Evolutionary conservation across 495 filamentous ascomycete species (phyloP).

Genomic region (Pseudotulostoma volvatum): DNA sequence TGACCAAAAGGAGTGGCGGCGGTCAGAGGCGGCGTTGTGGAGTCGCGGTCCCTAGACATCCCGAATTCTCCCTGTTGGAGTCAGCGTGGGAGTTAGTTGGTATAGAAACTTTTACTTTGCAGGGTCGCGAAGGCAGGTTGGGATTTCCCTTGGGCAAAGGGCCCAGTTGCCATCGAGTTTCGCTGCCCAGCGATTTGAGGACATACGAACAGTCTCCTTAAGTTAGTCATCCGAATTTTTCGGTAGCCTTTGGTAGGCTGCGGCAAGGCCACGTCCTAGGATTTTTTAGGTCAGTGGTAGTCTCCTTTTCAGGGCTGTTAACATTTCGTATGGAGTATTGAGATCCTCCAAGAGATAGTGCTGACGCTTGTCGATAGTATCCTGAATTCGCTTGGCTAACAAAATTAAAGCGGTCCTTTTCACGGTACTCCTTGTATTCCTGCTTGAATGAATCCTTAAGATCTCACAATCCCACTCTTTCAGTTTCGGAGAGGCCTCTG

Average conservation of each 20-base stretch:
- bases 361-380: background rate
- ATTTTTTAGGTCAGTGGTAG: background rate
- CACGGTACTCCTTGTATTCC: background rate
- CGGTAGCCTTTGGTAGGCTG: background rate
- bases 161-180: too few relatives aligned
- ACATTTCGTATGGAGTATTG: background rate
- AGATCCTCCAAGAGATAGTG: background rate
- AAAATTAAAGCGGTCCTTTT: background rate
- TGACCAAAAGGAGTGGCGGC: too few relatives aligned
- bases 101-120: background rate
- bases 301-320: background rate
- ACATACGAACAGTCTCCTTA: too few relatives aligned
- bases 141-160: background rate
- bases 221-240: background rate
- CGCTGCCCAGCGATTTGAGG: too few relatives aligned
- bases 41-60: too few relatives aligned
- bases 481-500: background rate
- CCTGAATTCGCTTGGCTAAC: background rate
- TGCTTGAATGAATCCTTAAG: background rate
- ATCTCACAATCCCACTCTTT: background rate
- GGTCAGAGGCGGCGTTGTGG: too few relatives aligned
- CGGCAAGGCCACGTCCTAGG: background rate
- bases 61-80: too few relatives aligned
- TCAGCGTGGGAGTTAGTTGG: too few relatives aligned
- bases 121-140: background rate